A percentile compares a stretch with the other conserved stretches of the same genome.
These are phyloP conservation scores for Neurospora hispaniola DNA, from an alignment of 495 filamentous ascomycete genomes.

Conservation along the genomic window DNA sequence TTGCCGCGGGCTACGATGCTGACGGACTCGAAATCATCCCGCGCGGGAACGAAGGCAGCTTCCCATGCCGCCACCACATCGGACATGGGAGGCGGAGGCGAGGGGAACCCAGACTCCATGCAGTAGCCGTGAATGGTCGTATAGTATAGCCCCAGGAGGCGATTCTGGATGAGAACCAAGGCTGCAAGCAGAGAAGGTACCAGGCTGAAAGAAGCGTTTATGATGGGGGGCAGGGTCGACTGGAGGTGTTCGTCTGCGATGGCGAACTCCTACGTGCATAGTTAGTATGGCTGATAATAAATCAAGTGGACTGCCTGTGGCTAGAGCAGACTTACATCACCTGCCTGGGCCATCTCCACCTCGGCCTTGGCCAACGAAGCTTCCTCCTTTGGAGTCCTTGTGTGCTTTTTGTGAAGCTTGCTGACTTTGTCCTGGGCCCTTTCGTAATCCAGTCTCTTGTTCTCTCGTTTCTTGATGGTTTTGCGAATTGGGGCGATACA, in stretches of 20 bases:
- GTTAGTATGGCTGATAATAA: constrained; percentile 6
- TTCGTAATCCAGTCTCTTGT: constrained; percentile 85
- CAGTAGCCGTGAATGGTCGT: constrained; percentile 74
- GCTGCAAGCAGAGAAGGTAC: constrained; percentile 65
- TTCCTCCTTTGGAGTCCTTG: constrained; percentile 69
- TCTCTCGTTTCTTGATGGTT: constrained; percentile 83
- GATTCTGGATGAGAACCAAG: constrained; percentile 75
- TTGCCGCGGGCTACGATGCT: constrained; percentile 62
- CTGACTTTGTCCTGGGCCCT: constrained; percentile 65
- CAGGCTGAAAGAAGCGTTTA: constrained; percentile 64
- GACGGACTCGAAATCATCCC: constrained; percentile 64
- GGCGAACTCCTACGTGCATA: constrained; percentile 55
- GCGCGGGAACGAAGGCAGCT: constrained; percentile 49
- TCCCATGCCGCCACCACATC: constrained; percentile 65
- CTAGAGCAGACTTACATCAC: constrained; percentile 41
- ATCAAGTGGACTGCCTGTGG: no score
- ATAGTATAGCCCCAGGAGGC: constrained; percentile 74
- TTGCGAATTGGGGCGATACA: constrained; percentile 70
- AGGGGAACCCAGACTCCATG: constrained; percentile 57
- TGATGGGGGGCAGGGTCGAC: constrained; percentile 62
- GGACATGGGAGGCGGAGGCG: constrained; percentile 62
- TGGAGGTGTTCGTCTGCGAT: constrained; percentile 74
- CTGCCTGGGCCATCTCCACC: constrained; percentile 55
- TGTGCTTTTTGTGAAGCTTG: constrained; percentile 58
- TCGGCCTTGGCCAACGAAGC: constrained; percentile 66